Evolutionary conservation across 2,329 filamentous ascomycete genomes (phyloP), one percentile per base, ranked within the genome.

Genomic region (Colletotrichum horii): DNA sequence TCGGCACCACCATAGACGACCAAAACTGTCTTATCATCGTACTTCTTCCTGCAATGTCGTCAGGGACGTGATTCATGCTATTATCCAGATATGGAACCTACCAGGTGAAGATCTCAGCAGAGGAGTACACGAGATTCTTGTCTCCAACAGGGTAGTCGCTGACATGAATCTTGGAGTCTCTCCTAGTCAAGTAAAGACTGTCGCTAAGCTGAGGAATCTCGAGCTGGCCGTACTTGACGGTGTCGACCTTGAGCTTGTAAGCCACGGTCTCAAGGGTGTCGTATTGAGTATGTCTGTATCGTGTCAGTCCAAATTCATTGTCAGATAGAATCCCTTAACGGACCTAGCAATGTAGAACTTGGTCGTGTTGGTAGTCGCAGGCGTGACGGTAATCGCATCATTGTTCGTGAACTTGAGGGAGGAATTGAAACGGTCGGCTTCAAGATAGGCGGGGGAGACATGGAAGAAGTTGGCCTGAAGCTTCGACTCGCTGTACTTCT

Each of bases 401-500:
- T 87, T 80, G 66, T 80, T 70, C 3, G 79, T 89, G 6, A 86
- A 80, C n/a, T 72, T 74, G 30, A 77, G 69, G 2, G 78, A 79
- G 19, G 75, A 64, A 56, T 75, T 71, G 65, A 70, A 52, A 86
- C 88, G 14, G 89, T 89, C 8, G 83, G 91, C 90, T 3, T 90
- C 90, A 30, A 95, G 84, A 79, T 94, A 95, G 0, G 89, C 90
- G 2, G 93, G 92, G 3, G 93, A 93, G 0, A 90, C 92, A 80
- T 92, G 92, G 75, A 94, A 84, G 83, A 95, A 95, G 79, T 94
- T 93, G 16, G 90, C 93, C 78, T 94, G 85, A 1, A 95, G 88
- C 80, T 95, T 96, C 22, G 93, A 86, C 81, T 95, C 93, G 75
- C 91, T 92, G 82, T 95, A 95, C 83, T 95, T 95, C 80, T 94